A percentile compares a stretch with the other conserved stretches of the same genome.
phyloP scores from a whole-genome alignment of 164 flowering plant species.

The Stephania yunnanensis region DNA sequence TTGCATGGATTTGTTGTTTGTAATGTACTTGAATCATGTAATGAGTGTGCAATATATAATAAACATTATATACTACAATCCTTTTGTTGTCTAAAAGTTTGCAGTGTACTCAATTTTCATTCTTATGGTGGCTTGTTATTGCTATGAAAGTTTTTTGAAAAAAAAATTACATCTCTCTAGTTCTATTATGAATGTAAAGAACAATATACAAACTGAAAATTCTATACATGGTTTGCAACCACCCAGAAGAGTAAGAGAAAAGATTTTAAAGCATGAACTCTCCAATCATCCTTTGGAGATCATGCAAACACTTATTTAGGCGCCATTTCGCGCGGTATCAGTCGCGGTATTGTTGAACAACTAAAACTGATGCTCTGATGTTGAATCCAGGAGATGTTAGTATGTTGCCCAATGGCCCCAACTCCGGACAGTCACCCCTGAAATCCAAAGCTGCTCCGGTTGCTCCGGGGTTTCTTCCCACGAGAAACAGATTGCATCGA shows the following conservation, averaged over 20 bases:
- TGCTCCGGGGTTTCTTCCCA: slow-evolving; percentile 42
- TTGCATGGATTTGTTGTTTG: not conserved
- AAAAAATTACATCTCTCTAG: too few species aligned
- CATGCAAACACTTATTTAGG: not conserved
- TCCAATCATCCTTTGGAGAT: not conserved
- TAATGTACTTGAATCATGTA: not conserved
- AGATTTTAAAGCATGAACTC: too few species aligned
- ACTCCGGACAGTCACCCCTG: slow-evolving; percentile 49
- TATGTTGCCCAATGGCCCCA: slow-evolving; percentile 63
- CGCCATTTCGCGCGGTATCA: not conserved
- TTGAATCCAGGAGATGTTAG: slow-evolving; percentile 40
- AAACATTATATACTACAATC: too few species aligned
- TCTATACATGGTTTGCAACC: too few species aligned
- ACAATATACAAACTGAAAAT: not conserved
- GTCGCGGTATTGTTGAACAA: slow-evolving; percentile 43
- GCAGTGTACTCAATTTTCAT: too few species aligned
- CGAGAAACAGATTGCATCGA: slow-evolving; percentile 42
- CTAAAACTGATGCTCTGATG: slow-evolving; percentile 56
- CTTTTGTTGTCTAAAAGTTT: too few species aligned
- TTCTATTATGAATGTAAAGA: too few species aligned
- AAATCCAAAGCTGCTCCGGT: slow-evolving; percentile 16
- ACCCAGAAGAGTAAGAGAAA: too few species aligned
- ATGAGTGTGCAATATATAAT: not conserved
- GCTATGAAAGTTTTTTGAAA: too few species aligned
- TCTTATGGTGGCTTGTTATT: too few species aligned